Evolutionary conservation across 352 stramenopile genomes (phyloP).

Genomic region (Phytophthora crassamura): DNA sequence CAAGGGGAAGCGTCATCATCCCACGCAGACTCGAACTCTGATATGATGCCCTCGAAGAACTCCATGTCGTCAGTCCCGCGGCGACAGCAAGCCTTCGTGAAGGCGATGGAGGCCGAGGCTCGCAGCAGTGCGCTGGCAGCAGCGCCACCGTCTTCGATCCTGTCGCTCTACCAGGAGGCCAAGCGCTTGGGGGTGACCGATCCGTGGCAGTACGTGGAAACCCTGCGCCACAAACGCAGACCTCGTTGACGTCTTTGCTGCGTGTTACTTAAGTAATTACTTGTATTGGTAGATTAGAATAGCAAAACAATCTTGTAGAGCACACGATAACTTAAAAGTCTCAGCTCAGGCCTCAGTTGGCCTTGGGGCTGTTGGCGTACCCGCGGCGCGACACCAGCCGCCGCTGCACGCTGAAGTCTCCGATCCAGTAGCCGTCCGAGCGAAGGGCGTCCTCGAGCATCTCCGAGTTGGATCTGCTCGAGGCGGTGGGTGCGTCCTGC

Average conservation of each 20-base stretch:
- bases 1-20: constrained; percentile 26
- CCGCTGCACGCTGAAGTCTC: constrained; percentile 65
- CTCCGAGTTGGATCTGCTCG: constrained; percentile 41
- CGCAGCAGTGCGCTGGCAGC: neutral
- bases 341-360: constrained; percentile 17
- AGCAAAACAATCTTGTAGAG: constrained; percentile 29
- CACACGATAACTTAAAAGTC: constrained; percentile 45
- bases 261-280: constrained; percentile 23
- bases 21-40: constrained; percentile 1
- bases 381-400: constrained; percentile 45
- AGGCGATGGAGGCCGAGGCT: constrained; percentile 60
- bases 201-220: constrained; percentile 51
- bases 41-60: constrained; percentile 9
- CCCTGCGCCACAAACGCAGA: constrained; percentile 21
- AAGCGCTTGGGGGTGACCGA: constrained; percentile 39
- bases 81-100: constrained; percentile 59
- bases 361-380: constrained; percentile 31
- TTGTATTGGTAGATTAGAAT: constrained; percentile 26
- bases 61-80: constrained; percentile 32
- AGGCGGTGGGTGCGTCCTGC: constrained; percentile 35
- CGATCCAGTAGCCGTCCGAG: constrained; percentile 83
- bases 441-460: constrained; percentile 63
- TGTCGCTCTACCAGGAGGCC: constrained; percentile 54
- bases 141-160: constrained; percentile 29
- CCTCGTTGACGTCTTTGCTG: constrained; percentile 14